Percentiles rank a stretch among this genome's conserved stretches.
Conservation (phyloP, 2,329 filamentous ascomycete species). For the Aspergillus viridinutans region DNA sequence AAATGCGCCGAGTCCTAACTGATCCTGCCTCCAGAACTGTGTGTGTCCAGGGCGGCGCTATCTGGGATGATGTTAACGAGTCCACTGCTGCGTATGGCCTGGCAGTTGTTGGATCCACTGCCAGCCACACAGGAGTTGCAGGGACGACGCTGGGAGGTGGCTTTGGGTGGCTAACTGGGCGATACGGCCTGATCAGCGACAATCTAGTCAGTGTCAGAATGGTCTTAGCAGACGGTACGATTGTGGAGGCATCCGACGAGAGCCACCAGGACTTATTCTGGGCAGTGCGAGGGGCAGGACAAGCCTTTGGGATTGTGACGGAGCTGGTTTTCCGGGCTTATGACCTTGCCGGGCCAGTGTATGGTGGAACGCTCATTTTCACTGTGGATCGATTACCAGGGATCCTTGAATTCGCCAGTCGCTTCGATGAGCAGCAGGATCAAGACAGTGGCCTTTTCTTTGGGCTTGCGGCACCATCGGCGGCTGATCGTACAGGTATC, state of each 20-base stretch:
- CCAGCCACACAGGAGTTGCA: slow-evolving; percentile 58
- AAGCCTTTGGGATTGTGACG: slow-evolving; percentile 41
- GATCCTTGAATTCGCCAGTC: slow-evolving; percentile 7
- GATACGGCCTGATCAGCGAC: slow-evolving; percentile 52
- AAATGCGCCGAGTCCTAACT: neutral
- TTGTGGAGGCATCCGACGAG: slow-evolving; percentile 32
- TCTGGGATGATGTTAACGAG: slow-evolving; percentile 46
- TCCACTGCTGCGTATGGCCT: slow-evolving; percentile 49
- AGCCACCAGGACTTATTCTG: slow-evolving; percentile 48
- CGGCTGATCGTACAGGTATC: neutral
- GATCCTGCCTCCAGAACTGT: neutral
- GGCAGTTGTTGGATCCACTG: slow-evolving; percentile 57
- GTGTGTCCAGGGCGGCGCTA: neutral
- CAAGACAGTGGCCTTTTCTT: slow-evolving; percentile 8
- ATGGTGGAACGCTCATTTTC: slow-evolving; percentile 4
- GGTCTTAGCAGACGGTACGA: slow-evolving; percentile 35
- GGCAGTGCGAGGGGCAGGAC: slow-evolving; percentile 42
- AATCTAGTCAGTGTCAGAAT: slow-evolving; percentile 38
- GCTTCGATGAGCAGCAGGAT: slow-evolving; percentile 7
- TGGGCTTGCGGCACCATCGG: slow-evolving; percentile 3
- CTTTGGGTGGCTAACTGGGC: slow-evolving; percentile 52
- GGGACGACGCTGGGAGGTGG: slow-evolving; percentile 57
- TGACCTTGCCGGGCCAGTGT: neutral
- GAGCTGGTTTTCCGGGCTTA: slow-evolving; percentile 31
- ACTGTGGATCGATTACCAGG: neutral